Percentiles rank a stretch among this genome's conserved stretches.
Conservation (phyloP, 768 basidiomycete species). For the Boletus bicolor region DNA sequence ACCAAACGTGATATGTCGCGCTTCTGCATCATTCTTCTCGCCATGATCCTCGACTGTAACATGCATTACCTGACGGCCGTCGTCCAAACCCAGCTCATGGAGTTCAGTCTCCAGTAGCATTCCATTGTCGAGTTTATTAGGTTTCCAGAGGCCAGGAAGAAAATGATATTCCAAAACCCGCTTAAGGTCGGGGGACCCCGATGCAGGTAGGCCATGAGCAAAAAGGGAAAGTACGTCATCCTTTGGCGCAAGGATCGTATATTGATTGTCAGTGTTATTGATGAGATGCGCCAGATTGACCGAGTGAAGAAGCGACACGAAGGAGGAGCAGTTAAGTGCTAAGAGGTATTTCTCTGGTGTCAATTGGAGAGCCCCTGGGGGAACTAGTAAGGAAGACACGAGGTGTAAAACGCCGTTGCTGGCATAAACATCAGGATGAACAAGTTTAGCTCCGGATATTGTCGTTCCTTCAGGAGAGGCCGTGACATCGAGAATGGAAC, state of each 20-base stretch:
- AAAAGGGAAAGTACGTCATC: constrained; percentile 77
- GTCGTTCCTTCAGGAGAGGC: constrained; percentile 52
- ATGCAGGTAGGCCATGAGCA: constrained; percentile 53
- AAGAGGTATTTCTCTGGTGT: constrained; percentile 96
- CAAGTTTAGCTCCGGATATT: constrained; percentile 56
- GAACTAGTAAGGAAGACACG: constrained; percentile 78
- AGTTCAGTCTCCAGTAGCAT: constrained; percentile 80
- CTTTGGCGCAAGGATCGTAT: constrained; percentile 88
- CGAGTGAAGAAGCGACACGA: constrained; percentile 85
- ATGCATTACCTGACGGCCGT: constrained; percentile 65
- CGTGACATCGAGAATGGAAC: constrained; percentile 59
- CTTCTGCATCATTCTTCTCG: constrained; percentile 44
- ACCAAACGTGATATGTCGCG: constrained; percentile 70
- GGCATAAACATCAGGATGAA: constrained; percentile 84
- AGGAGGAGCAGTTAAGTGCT: constrained; percentile 85
- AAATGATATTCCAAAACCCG: constrained; percentile 86
- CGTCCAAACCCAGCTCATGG: constrained; percentile 63
- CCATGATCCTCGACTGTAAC: constrained; percentile 52
- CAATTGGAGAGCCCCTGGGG: constrained; percentile 67
- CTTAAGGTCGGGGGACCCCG: constrained; percentile 66
- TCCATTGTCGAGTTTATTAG: constrained; percentile 66
- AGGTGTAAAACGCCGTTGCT: constrained; percentile 95
- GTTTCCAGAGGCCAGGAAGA: constrained; percentile 74
- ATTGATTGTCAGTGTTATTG: constrained; percentile 63
- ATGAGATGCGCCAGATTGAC: constrained; percentile 69